Conservation (phyloP, 1,139 yeast genomes). For the Kurtzmaniella quercitrusa region DNA sequence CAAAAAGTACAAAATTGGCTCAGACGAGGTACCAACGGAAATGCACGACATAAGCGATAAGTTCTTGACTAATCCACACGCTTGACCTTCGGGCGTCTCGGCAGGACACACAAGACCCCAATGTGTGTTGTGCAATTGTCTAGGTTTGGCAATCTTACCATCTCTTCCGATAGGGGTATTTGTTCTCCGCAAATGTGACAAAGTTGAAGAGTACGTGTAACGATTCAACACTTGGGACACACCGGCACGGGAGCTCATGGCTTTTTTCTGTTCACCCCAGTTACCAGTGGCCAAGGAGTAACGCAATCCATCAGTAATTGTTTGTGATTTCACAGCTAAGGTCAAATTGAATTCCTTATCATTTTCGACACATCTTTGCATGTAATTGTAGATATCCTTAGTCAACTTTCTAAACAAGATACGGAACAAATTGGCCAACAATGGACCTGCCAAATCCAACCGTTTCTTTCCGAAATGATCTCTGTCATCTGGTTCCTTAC, state of each 20-base stretch:
- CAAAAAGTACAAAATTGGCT: constrained; percentile 86
- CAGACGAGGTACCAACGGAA: constrained; percentile 97
- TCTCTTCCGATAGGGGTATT: constrained; percentile 99
- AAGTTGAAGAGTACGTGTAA: constrained; percentile 94
- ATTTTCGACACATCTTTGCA: constrained; percentile 98
- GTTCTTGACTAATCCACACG: constrained; percentile 98
- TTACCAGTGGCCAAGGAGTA: constrained; percentile 98
- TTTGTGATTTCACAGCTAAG: constrained; percentile 93
- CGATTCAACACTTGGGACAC: constrained; percentile 98
- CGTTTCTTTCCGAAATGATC: constrained; percentile 99
- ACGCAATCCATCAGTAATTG: constrained; percentile 94
- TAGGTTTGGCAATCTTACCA: constrained; percentile 96
- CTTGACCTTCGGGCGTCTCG: constrained; percentile 99
- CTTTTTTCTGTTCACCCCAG: constrained; percentile 99
- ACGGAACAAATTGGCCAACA: constrained; percentile 91
- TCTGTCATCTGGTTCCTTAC: constrained; percentile 98
- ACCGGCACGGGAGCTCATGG: constrained; percentile 98
- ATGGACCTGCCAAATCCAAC: constrained; percentile 96
- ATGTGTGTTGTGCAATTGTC: constrained; percentile 98
- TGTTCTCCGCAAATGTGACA: constrained; percentile 97
- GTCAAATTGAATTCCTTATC: constrained; percentile 95
- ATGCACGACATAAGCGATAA: constrained; percentile 95
- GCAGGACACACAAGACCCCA: constrained; percentile 99
- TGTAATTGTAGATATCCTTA: constrained; percentile 91
- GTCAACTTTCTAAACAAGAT: constrained; percentile 90